Base-by-base conservation (phyloP, 2,329 filamentous ascomycete species). In the Colletotrichum falcatum region DNA sequence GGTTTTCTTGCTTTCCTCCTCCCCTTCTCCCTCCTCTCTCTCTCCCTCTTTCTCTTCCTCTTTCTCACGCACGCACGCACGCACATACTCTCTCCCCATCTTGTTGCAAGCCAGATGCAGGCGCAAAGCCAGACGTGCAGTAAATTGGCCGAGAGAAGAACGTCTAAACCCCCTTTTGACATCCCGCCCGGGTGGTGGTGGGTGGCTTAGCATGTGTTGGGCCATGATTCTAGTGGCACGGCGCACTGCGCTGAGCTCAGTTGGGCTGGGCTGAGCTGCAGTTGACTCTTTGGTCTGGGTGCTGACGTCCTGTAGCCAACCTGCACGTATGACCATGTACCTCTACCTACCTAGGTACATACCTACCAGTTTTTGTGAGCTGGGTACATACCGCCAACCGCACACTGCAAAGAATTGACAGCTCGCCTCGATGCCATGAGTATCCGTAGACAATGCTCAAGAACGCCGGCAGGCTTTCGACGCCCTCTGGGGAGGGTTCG, bases 41-140 rank as follows among this genome's bases (percentile, higher is more conserved):
- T 42, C 5, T 20, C 16, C n/a, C 20, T 11, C 18, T 44, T 3
- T 44, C 42, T n/a, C 6, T 9, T 18, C 0, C 7, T 6, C 8
- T 7, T 8, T 1, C 42, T 9, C 42, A 44, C 18, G 9, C 42
- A n/a, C 42, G 9, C 18, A 44, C 7, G n/a, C 7, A 44, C 18
- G n/a, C 42, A 20, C 18, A 20, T 7, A 20, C 4, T 20, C 42
- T 23, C 44, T 46, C 20, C 23, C 42, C 12, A 18, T n/a, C 18
- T 44, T 20, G 18, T 23, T 49, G 44, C 28, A 61, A 61, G 39
- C 56, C 55, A 16, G 37, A 30, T 60, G 58, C 58, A 60, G 58
- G 58, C 44, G 28, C 14, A 60, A 35, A 48, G 20, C 42, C 58
- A 49, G 28, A 33, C 11, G 39, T 49, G 58, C 30, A 49, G 55